Evolutionary conservation across 2,329 filamentous ascomycete genomes (phyloP), one percentile per base, ranked within the genome.

Genomic region (Cladosporium sp.): DNA sequence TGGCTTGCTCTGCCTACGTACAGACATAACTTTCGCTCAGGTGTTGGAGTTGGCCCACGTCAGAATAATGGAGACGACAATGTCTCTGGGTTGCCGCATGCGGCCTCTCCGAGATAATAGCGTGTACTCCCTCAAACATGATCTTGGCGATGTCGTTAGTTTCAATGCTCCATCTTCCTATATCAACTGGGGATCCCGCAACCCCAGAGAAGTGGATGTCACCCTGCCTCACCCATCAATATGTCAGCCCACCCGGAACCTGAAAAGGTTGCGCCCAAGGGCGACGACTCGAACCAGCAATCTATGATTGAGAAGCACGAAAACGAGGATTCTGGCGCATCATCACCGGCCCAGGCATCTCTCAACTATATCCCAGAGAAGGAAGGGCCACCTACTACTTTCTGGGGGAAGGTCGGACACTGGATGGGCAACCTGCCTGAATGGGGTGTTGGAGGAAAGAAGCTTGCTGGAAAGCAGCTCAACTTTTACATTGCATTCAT

Each of bases 401-500:
- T 63, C 48, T 39, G 30, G 60, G 60, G 60, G 10, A 63, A 63
- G 34, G 11, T 63, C 8, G 60, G 60, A 63, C 21, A 18, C n/a
- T 63, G 60, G 60, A 56, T 59, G 39, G 63, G 56, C n/a, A 56
- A 60, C n/a, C 48, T 65, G 43, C 63, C 63, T 21, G 63, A 65
- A 25, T 65, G 63, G 63, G 26, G 21, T 18, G 48, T 61, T 54
- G 56, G 63, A 8, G 57, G 57, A n/a, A 65, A 60, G 32, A 65
- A 65, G 32, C 63, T 65, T 25, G 7, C 43, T 7, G 63, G 63
- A 30, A 65, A 59, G 28, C 25, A 16, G 11, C 63, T 65, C 48
- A 65, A 65, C 57, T 65, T 54, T 18, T 54, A 53, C 34, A 65
- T 65, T 32, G 63, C 56, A 8, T 59, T 65, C 21, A 65, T 65